Conservation (phyloP, 2,329 filamentous ascomycete genomes). For the Elsinoe batatas region DNA sequence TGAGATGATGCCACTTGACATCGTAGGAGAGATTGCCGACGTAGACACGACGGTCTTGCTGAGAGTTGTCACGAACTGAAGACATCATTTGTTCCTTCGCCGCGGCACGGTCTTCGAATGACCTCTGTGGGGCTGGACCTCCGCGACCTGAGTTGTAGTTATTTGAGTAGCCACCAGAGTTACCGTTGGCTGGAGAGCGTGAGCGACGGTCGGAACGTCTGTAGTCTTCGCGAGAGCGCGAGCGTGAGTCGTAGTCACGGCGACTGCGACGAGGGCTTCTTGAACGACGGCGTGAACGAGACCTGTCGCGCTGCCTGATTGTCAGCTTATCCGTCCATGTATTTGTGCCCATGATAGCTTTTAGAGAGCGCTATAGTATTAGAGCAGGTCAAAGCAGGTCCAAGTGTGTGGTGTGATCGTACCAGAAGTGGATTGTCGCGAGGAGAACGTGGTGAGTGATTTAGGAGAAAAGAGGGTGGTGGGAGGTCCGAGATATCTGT, state of each 20-base stretch:
- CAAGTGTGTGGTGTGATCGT: background rate
- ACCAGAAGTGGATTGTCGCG: background rate
- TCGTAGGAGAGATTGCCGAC: conserved; percentile 98
- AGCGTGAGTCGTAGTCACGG: conserved; percentile 56
- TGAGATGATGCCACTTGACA: conserved; percentile 99
- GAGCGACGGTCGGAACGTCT: conserved; percentile 44
- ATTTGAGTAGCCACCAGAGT: conserved; percentile 60
- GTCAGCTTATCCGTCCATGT: background rate
- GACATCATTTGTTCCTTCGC: conserved; percentile 95
- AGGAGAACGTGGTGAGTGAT: background rate
- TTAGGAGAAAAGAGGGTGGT: background rate
- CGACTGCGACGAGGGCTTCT: conserved; percentile 41
- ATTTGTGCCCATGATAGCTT: background rate
- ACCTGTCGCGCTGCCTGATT: conserved; percentile 63
- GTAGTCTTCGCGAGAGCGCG: conserved; percentile 60
- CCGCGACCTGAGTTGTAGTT: conserved; percentile 33
- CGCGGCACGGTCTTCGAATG: conserved; percentile 70
- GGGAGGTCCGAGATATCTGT: background rate
- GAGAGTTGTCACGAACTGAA: conserved; percentile 84
- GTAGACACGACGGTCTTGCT: conserved; percentile 98
- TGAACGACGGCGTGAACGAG: conserved; percentile 58
- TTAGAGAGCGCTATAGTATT: background rate
- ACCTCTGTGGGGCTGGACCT: conserved; percentile 39
- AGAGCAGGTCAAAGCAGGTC: conserved; percentile 11
- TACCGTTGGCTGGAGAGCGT: conserved; percentile 75